These are phyloP conservation scores for Onygena corvina DNA, from an alignment of 2,329 filamentous ascomycete genomes.

Conservation along the genomic window DNA sequence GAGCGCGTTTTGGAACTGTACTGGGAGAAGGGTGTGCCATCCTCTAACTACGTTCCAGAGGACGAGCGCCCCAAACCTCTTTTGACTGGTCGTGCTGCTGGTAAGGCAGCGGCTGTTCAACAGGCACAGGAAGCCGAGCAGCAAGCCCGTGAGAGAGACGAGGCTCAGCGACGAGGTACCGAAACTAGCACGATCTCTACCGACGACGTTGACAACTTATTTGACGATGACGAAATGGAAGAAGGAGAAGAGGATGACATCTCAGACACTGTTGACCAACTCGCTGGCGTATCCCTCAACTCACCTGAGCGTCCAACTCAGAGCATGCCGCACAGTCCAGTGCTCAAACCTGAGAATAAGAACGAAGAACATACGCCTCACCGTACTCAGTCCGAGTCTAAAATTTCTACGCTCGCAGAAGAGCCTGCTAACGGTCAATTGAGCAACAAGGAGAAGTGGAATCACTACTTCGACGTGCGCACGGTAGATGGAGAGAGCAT, in stretches of 20 bases:
- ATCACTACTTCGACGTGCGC: conserved; percentile 75
- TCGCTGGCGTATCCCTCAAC: conserved; percentile 77
- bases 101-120: conserved; percentile 62
- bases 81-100: conserved; percentile 58
- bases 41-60: conserved; percentile 88
- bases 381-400: conserved; percentile 87
- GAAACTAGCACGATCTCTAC: conserved; percentile 90
- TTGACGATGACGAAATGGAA: conserved; percentile 75
- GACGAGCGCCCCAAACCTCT: conserved; percentile 86
- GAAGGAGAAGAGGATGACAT: too few relatives aligned
- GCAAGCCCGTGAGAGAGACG: conserved; percentile 73
- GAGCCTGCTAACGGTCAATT: conserved; percentile 68
- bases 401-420: conserved; percentile 55
- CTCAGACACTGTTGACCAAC: conserved; percentile 79
- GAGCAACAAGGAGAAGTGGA: conserved; percentile 91
- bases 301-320: conserved; percentile 71
- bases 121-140: conserved; percentile 74
- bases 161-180: conserved; percentile 82
- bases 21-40: conserved; percentile 98
- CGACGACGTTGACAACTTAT: conserved; percentile 87
- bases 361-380: conserved; percentile 60
- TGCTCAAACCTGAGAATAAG: too few relatives aligned
- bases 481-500: conserved; percentile 94
- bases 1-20: conserved; percentile 89
- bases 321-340: conserved; percentile 85